phyloP scores from a whole-genome alignment of 75 land plant species.

The Picea glauca region DNA sequence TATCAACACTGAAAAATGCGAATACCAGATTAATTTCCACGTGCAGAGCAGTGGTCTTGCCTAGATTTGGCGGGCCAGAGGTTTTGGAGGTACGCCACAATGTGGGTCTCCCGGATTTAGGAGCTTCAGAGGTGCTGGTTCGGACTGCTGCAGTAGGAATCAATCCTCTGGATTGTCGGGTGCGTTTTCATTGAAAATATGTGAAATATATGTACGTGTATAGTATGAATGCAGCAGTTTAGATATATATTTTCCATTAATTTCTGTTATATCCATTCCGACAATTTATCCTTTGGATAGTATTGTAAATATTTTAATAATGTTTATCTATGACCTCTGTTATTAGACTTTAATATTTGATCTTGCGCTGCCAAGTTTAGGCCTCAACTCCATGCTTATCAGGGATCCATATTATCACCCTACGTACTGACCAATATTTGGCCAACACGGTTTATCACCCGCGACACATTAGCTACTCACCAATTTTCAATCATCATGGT shows the following conservation, averaged over 20 bases:
- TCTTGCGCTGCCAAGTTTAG: too few species aligned
- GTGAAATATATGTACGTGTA: background rate
- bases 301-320: background rate
- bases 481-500: too few species aligned
- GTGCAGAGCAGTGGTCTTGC: constrained; percentile 78
- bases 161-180: constrained; percentile 86
- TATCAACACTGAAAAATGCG: background rate
- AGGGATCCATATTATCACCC: too few species aligned
- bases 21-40: constrained; percentile 8
- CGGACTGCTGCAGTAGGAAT: constrained; percentile 72
- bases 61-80: constrained; percentile 90
- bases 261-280: background rate
- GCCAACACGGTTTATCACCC: too few species aligned
- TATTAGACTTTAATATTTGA: background rate
- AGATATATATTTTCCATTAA: background rate
- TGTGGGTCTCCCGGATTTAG: constrained; percentile 64
- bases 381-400: too few species aligned
- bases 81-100: constrained; percentile 62
- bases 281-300: background rate
- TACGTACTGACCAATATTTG: too few species aligned
- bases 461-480: too few species aligned
- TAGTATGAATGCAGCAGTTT: background rate
- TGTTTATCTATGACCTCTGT: background rate
- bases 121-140: constrained; percentile 78
- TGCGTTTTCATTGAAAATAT: constrained; percentile 21